Percentiles rank a stretch among this genome's conserved stretches.
These are phyloP conservation scores for Mariannaea sp. DNA, from an alignment of 2,329 filamentous ascomycete species.

Conservation along the genomic window DNA sequence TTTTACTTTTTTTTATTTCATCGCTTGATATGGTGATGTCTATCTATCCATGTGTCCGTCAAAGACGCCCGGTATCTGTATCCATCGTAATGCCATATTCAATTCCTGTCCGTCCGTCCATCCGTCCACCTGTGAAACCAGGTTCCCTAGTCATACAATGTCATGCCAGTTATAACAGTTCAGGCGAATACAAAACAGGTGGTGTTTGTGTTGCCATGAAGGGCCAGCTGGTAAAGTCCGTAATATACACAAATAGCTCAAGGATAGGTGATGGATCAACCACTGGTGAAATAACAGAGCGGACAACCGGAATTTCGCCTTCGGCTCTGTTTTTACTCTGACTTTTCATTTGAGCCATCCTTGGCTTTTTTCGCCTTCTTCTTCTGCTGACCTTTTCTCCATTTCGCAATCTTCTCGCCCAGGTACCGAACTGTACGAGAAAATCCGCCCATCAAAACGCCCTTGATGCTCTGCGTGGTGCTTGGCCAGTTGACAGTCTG, in stretches of 20 bases:
- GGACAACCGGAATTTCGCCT: too few relatives aligned
- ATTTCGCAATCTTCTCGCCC: constrained; percentile 78
- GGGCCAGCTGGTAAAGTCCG: background rate
- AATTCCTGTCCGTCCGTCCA: too few relatives aligned
- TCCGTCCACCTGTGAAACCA: background rate
- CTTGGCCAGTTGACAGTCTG: constrained; percentile 93
- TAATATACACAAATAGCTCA: background rate
- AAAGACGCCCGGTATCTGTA: background rate
- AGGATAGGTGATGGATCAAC: too few relatives aligned
- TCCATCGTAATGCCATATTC: background rate
- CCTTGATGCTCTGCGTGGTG: constrained; percentile 84
- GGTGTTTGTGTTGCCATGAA: background rate
- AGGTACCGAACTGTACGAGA: constrained; percentile 74
- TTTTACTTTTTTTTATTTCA: background rate
- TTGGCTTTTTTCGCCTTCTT: constrained; percentile 31
- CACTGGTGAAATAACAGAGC: too few relatives aligned
- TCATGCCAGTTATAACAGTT: background rate
- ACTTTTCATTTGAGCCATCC: constrained; percentile 17
- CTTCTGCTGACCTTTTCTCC: constrained; percentile 50
- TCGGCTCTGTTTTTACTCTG: constrained; percentile 18
- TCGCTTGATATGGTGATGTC: background rate
- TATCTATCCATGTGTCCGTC: constrained; percentile 6
- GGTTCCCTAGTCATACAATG: constrained; percentile 1
- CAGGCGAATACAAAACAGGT: background rate
- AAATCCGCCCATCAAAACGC: constrained; percentile 77